Base-by-base conservation (phyloP, 1,139 yeast genomes). In the Protomyces inouyei region DNA sequence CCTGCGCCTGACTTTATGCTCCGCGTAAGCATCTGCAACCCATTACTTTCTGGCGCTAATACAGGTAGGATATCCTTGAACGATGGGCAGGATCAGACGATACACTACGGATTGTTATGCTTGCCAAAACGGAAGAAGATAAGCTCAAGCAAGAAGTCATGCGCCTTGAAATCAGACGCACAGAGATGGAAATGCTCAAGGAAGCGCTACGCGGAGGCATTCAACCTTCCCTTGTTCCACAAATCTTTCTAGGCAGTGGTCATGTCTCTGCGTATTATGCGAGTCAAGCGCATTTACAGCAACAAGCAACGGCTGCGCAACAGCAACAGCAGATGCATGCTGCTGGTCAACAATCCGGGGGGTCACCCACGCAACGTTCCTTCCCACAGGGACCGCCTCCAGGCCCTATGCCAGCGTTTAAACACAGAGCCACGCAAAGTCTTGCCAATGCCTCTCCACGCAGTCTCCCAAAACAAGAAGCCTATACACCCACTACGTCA, bases 51-150 rank as follows among this genome's bases (percentile, higher is more conserved):
- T 51, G 18, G 25, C 32, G 32, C 32, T 28, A 28, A 28, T 28
- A 28, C 3, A 12, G 12, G 35, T 21, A 59, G 63, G 63, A 65
- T 32, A 65, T 65, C 23, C 64, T 65, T 25, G 67, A 65, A 54
- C 66, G 67, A 23, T 64, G 67, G 67, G 59, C 55, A 9, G 67
- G 67, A n/a, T 56, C 63, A 38, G 67, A 65, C 38, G 67, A 65
- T 40, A 65, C 67, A 10, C 64, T 65, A 6, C 68, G 65, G 40
- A 43, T 59, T 35, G 61, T 65, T 51, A 53, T 65, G 64, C 52
- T 53, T 36, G 59, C 65, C 38, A 61, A 61, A 52, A 53, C 60
- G 32, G 67, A 64, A 37, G 67, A 64, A 43, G 67, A 61, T 28
- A 52, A 54, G 18, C 51, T 61, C 55, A 60, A 57, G 52, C 66